Evolutionary conservation across 306 rosid species (phyloP), one percentile per base, ranked within the genome.

Genomic region (Phaseolus lunatus): DNA sequence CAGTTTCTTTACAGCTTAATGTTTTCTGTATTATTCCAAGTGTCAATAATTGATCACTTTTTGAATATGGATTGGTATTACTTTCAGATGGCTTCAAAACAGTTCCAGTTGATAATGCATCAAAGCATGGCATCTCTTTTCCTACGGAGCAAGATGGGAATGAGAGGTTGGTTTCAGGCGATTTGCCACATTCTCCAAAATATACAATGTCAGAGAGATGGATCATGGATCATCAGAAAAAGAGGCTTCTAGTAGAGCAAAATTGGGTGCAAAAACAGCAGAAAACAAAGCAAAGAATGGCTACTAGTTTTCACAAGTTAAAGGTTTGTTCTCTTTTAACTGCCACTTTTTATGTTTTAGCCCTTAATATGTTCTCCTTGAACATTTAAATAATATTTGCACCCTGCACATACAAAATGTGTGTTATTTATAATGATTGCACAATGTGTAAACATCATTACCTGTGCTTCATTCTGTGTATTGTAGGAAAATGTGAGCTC

Each of bases 181-280:
- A 89, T 78, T 62, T 86, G 68, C 81, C 84, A 43, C 62, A 77
- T 41, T 79, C 96, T 84, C 88, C 92, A 53, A 96, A 86, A 85
- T 83, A 81, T 85, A 91, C 99, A 1, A 91, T 96, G 99, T 91
- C 91, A 56, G 96, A 91, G 85, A 96, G 83, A 80, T 96, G 96
- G 90, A 83, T 91, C 63, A 81, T 96, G 89, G 97, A 88, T 84
- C 92, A 81, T 66, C 96, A 91, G 86, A 91, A 82, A 84, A 87
- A 85, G 91, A 88, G 90, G 86, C 89, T 49, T 83, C 76, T 81
- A 72, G 79, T 71, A 70, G 92, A 91, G 81, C 94, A 83, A 83
- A 87, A 83, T 48, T 87, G 94, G 93, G 70, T 75, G 70, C 85
- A 83, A 37, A 93, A 93, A 75, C 98, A 88, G 84, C 97, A 85